Percentiles rank a stretch among this genome's conserved stretches.
Conservation (phyloP, 2,329 filamentous ascomycete genomes). For the Dothideomycetidae sp. region DNA sequence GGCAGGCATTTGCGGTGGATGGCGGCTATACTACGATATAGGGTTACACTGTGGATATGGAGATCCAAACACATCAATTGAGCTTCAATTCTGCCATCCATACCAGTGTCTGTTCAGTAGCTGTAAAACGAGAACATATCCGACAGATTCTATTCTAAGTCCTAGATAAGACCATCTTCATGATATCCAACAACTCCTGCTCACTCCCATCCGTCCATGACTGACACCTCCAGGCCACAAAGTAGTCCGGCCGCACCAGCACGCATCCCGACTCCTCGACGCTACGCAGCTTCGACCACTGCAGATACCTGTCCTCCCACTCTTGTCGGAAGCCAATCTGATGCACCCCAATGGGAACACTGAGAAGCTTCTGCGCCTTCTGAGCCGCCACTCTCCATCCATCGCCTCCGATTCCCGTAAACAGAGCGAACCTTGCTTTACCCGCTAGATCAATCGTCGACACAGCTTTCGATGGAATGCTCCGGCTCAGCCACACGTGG, state of each 20-base stretch:
- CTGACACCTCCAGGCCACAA: constrained; percentile 41
- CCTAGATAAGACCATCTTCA: too few relatives aligned
- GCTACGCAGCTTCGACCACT: constrained; percentile 41
- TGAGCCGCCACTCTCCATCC: constrained; percentile 39
- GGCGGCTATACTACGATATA: too few relatives aligned
- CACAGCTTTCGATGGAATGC: constrained; percentile 16
- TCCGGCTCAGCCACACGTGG: constrained; percentile 44
- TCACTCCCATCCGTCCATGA: constrained; percentile 12
- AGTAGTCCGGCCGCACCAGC: constrained; percentile 44
- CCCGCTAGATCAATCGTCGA: constrained; percentile 49
- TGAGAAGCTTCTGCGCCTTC: constrained; percentile 25
- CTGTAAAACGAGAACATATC: too few relatives aligned
- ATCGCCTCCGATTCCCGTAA: constrained; percentile 40
- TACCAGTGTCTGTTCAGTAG: too few relatives aligned
- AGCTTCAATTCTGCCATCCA: too few relatives aligned
- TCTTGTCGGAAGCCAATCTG: constrained; percentile 45
- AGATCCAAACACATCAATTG: too few relatives aligned
- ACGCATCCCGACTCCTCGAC: constrained; percentile 45
- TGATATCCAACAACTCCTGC: constrained; percentile 15
- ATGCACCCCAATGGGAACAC: constrained; percentile 35
- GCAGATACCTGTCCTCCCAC: constrained; percentile 47
- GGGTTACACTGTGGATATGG: too few relatives aligned
- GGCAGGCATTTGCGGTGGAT: too few relatives aligned
- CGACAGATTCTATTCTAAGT: too few relatives aligned
- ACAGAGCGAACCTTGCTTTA: constrained; percentile 33